These are phyloP conservation scores for Reticulascus tulasneorum DNA, from an alignment of 2,329 filamentous ascomycete genomes.

Conservation along the genomic window DNA sequence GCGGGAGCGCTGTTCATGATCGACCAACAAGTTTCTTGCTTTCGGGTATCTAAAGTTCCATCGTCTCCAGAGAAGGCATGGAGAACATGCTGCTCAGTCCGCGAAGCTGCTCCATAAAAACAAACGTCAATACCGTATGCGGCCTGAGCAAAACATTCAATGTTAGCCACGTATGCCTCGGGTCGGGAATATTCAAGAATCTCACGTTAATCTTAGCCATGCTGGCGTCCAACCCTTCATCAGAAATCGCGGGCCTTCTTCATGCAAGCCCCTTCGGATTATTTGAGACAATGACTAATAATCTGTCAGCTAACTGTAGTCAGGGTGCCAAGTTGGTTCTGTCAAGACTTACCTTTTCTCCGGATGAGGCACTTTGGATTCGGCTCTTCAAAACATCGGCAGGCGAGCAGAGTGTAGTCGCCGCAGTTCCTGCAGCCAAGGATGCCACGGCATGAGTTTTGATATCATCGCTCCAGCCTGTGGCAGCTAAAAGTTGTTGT, in stretches of 20 bases:
- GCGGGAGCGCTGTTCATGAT: too few species aligned
- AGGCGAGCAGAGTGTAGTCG: slow-evolving; percentile 40
- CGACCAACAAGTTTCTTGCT: too few species aligned
- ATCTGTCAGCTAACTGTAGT: neutral
- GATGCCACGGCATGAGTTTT: slow-evolving; percentile 36
- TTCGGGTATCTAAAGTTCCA: too few species aligned
- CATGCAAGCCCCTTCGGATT: slow-evolving; percentile 26
- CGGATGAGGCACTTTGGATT: slow-evolving; percentile 27
- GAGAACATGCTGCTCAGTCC: too few species aligned
- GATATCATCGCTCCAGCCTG: slow-evolving; percentile 31
- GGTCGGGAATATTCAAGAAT: slow-evolving; percentile 2
- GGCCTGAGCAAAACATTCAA: slow-evolving; percentile 27
- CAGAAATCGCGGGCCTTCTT: slow-evolving; percentile 36
- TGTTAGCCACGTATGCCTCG: slow-evolving; percentile 3
- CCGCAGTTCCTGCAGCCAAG: slow-evolving; percentile 38
- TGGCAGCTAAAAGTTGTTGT: slow-evolving; percentile 22
- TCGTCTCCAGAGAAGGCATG: too few species aligned
- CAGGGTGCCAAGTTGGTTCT: neutral
- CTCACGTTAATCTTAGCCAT: slow-evolving; percentile 39
- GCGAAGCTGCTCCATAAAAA: slow-evolving; percentile 41
- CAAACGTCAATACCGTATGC: slow-evolving; percentile 41
- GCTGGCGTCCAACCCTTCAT: slow-evolving; percentile 44
- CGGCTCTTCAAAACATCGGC: slow-evolving; percentile 42
- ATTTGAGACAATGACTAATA: slow-evolving; percentile 29
- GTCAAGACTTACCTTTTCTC: slow-evolving; percentile 11